Conservation (phyloP, 1,284 basidiomycete genomes). For the Tilletia indica region DNA sequence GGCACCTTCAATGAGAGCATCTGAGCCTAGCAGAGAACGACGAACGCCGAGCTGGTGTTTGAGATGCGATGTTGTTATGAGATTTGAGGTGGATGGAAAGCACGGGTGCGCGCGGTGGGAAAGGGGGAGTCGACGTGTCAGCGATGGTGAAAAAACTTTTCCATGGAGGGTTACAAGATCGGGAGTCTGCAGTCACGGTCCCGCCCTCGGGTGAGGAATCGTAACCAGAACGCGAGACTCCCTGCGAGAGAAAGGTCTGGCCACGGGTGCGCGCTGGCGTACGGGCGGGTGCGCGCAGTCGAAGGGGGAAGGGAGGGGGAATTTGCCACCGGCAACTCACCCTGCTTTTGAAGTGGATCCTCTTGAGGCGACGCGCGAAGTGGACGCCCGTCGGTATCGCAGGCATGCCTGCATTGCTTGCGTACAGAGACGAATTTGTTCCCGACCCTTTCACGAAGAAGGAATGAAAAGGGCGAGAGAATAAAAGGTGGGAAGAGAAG, state of each 20-base stretch:
- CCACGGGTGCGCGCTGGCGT: conserved; percentile 1
- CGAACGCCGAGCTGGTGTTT: conserved; percentile 17
- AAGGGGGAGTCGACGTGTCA: conserved; percentile 1
- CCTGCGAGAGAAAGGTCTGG: background rate
- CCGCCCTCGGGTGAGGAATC: background rate
- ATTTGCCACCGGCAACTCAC: conserved; percentile 8
- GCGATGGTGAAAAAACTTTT: conserved; percentile 17
- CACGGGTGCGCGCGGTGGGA: background rate
- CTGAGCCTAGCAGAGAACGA: conserved; percentile 11
- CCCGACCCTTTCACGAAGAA: background rate
- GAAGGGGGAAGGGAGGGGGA: background rate
- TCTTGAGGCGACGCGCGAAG: conserved; percentile 16
- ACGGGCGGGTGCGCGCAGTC: conserved; percentile 1
- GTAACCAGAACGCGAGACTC: too few species aligned
- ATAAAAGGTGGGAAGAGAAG: conserved; percentile 25
- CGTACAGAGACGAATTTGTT: conserved; percentile 28
- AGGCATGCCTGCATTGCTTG: conserved; percentile 18
- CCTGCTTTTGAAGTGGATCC: background rate
- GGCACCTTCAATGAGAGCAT: conserved; percentile 15
- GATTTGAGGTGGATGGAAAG: conserved; percentile 3
- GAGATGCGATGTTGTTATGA: background rate
- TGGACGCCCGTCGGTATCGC: conserved; percentile 15
- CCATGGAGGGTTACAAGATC: background rate
- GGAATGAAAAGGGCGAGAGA: conserved; percentile 13
- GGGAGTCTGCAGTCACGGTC: conserved; percentile 1